Evolutionary conservation across 768 basidiomycete species (phyloP).

Genomic region (Crepidotus variabilis): DNA sequence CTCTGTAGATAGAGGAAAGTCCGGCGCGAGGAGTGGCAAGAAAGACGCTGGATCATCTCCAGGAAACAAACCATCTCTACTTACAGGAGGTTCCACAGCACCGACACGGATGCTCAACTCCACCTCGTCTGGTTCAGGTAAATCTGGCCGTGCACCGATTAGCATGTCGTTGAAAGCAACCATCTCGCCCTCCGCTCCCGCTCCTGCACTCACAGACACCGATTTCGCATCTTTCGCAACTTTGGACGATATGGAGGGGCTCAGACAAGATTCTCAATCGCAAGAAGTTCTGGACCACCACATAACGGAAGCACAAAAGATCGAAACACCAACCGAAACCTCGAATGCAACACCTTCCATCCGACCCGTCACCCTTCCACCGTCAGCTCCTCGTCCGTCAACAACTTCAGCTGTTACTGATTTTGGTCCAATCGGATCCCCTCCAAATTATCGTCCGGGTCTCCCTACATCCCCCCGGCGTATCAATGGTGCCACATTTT

Average conservation of each 20-base stretch:
- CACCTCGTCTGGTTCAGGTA: slow-evolving; percentile 19
- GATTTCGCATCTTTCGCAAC: slow-evolving; percentile 69
- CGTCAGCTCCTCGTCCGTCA: slow-evolving; percentile 51
- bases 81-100: slow-evolving; percentile 61
- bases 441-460: slow-evolving; percentile 43
- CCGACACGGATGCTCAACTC: slow-evolving; percentile 47
- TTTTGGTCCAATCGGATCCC: slow-evolving; percentile 83
- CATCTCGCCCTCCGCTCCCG: slow-evolving; percentile 74
- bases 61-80: slow-evolving; percentile 34
- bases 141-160: slow-evolving; percentile 54
- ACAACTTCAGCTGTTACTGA: slow-evolving; percentile 41
- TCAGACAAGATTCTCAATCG: slow-evolving; percentile 31
- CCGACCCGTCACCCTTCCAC: slow-evolving; percentile 49
- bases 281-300: background rate
- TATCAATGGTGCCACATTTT: slow-evolving; percentile 35
- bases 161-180: slow-evolving; percentile 68
- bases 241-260: slow-evolving; percentile 50
- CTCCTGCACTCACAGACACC: slow-evolving; percentile 71
- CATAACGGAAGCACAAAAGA: background rate
- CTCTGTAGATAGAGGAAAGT: slow-evolving; percentile 25
- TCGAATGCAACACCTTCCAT: slow-evolving; percentile 20
- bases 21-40: slow-evolving; percentile 30
- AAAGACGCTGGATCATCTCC: slow-evolving; percentile 19
- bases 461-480: slow-evolving; percentile 30
- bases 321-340: slow-evolving; percentile 13